These are phyloP conservation scores for Botrytis fabae DNA, from an alignment of 2,329 filamentous ascomycete species.

Conservation along the genomic window DNA sequence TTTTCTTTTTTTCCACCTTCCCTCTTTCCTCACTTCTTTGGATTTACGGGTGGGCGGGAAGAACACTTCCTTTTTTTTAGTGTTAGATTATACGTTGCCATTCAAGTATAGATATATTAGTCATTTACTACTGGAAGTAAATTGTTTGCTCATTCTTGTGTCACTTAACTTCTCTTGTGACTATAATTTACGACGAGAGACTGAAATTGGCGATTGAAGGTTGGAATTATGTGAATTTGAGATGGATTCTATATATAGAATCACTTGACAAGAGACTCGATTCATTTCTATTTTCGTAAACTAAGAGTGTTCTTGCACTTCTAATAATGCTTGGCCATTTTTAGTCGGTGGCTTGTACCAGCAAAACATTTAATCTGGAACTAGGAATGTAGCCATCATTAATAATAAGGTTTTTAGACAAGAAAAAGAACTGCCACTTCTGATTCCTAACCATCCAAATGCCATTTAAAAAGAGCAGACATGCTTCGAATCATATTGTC, in stretches of 20 bases:
- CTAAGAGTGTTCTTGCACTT: neutral
- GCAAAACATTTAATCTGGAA: neutral
- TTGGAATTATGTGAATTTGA: neutral
- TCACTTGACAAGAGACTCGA: neutral
- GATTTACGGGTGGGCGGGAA: neutral
- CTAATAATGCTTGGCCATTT: neutral
- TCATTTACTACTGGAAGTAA: neutral
- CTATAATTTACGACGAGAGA: neutral
- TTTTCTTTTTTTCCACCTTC: neutral
- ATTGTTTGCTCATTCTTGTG: neutral
- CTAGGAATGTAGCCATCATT: neutral
- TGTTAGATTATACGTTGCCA: neutral
- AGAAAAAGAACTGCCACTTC: neutral
- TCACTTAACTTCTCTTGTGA: neutral
- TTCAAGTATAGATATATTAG: neutral
- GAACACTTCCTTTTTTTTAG: neutral
- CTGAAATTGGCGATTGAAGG: neutral
- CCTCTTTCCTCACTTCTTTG: neutral
- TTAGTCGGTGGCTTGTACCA: neutral
- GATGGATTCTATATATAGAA: neutral
- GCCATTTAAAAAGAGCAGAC: neutral
- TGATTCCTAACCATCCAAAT: neutral
- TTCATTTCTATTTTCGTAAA: neutral
- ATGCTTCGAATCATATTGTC: neutral
- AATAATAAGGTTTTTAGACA: neutral